Evolutionary conservation across 1,284 basidiomycete genomes (phyloP).

Genomic region (Singerocomus inundabilis): DNA sequence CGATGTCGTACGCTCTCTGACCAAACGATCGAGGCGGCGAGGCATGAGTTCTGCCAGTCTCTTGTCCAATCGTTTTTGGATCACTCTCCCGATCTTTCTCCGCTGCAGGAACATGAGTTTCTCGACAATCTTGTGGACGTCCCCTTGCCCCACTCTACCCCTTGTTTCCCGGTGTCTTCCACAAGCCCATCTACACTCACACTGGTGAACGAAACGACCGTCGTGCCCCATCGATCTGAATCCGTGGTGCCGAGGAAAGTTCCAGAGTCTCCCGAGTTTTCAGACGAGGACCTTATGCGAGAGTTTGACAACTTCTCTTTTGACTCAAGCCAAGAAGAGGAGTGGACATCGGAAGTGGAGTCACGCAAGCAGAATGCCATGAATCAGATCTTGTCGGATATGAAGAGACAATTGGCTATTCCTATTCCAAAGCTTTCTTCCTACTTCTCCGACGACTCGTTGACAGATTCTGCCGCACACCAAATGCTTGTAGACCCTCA

Average conservation of each 20-base stretch:
- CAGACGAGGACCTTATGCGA: conserved; percentile 8
- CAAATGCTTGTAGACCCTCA: neutral
- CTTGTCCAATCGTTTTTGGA: conserved; percentile 5
- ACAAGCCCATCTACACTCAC: neutral
- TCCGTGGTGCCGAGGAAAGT: neutral
- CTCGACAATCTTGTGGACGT: neutral
- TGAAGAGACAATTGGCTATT: conserved; percentile 9
- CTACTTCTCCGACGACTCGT: conserved; percentile 13
- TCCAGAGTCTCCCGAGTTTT: conserved; percentile 2
- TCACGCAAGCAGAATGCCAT: conserved; percentile 8
- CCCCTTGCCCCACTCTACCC: neutral
- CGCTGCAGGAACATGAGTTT: neutral
- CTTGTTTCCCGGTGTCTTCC: neutral
- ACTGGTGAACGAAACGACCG: neutral
- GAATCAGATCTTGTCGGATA: conserved; percentile 3
- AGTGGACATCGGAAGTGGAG: conserved; percentile 19
- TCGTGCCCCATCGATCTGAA: neutral
- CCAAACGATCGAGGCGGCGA: conserved; percentile 2
- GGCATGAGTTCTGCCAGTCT: conserved; percentile 6
- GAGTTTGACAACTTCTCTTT: conserved; percentile 17
- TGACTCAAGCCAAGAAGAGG: conserved; percentile 10
- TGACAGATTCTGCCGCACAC: conserved; percentile 5
- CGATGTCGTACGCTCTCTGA: neutral
- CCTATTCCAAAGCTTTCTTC: conserved; percentile 12
- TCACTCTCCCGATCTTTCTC: neutral